A percentile compares a stretch with the other conserved stretches of the same genome.
phyloP scores from a whole-genome alignment of 2,329 filamentous ascomycete genomes.

The Colletotrichum coccodes region DNA sequence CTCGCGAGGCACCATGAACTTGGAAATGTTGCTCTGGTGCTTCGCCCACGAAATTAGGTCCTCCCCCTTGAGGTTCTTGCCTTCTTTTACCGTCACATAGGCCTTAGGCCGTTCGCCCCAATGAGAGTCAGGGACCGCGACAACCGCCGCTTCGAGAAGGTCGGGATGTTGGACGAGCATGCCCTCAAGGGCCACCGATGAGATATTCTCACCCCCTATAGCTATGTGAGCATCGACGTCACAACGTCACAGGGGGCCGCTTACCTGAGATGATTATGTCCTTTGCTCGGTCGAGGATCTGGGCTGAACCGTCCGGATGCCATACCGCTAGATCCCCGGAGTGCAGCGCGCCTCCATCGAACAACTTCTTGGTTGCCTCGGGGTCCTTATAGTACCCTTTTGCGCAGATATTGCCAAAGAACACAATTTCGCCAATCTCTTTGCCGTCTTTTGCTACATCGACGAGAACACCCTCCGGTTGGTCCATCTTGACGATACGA shows the following conservation, averaged over 20 bases:
- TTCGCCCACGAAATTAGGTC: conserved; percentile 90
- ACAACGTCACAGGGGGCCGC: conserved; percentile 34
- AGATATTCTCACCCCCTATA: conserved; percentile 94
- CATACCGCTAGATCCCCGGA: conserved; percentile 93
- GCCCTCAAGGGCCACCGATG: conserved; percentile 88
- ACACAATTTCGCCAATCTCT: conserved; percentile 87
- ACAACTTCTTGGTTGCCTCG: conserved; percentile 86
- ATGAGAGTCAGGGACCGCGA: conserved; percentile 85
- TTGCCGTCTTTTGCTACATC: conserved; percentile 77
- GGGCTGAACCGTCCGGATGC: conserved; percentile 85
- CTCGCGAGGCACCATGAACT: conserved; percentile 85
- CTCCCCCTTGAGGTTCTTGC: conserved; percentile 67
- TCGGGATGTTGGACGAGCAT: conserved; percentile 90
- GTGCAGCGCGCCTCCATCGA: conserved; percentile 86
- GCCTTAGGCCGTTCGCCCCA: conserved; percentile 97
- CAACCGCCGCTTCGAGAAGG: conserved; percentile 90
- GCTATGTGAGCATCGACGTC: conserved; percentile 3
- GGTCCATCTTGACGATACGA: conserved; percentile 80
- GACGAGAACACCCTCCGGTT: conserved; percentile 72
- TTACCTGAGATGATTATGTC: conserved; percentile 96
- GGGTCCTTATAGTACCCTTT: conserved; percentile 93
- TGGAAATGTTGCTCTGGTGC: conserved; percentile 81
- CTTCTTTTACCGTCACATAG: conserved; percentile 83
- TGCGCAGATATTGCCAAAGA: conserved; percentile 90
- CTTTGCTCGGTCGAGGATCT: conserved; percentile 94